phyloP scores from a whole-genome alignment of 257 asterid genomes.

The Verbascum thapsus region DNA sequence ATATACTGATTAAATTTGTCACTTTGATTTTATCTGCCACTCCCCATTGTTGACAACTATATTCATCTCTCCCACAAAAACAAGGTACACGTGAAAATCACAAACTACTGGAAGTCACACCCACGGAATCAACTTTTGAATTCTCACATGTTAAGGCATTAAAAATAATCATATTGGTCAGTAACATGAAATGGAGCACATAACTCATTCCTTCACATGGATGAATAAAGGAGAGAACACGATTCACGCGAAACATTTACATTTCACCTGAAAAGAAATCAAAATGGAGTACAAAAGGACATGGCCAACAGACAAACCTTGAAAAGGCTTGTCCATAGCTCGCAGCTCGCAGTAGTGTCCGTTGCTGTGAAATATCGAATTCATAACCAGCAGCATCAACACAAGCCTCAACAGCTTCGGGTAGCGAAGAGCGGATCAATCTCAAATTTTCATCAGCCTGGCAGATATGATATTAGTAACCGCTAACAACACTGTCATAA shows the following conservation, averaged over 20 bases:
- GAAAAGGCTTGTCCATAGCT: conserved; percentile 98
- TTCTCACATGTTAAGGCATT: no score
- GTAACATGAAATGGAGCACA: conserved; percentile 1
- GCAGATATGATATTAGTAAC: conserved; percentile 28
- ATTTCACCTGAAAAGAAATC: background rate
- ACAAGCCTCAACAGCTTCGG: conserved; percentile 95
- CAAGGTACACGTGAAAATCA: conserved; percentile 4
- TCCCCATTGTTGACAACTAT: background rate
- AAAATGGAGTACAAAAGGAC: conserved; percentile 25
- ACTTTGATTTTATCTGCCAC: conserved; percentile 2
- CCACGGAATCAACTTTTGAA: no score
- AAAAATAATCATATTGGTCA: conserved; percentile 3
- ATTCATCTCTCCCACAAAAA: background rate
- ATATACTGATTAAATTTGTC: background rate
- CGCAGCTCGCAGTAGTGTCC: conserved; percentile 84
- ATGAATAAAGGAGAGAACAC: conserved; percentile 16
- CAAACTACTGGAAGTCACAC: conserved; percentile 1
- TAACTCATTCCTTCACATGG: background rate
- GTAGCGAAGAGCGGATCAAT: conserved; percentile 78
- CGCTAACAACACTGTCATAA: background rate
- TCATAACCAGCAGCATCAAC: conserved; percentile 94
- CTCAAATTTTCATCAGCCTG: conserved; percentile 99
- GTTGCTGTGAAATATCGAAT: conserved; percentile 77
- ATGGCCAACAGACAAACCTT: conserved; percentile 58
- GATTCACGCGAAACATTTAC: conserved; percentile 5